Base-by-base conservation (phyloP, 495 filamentous ascomycete species). In the Lasiosphaeris hirsuta region DNA sequence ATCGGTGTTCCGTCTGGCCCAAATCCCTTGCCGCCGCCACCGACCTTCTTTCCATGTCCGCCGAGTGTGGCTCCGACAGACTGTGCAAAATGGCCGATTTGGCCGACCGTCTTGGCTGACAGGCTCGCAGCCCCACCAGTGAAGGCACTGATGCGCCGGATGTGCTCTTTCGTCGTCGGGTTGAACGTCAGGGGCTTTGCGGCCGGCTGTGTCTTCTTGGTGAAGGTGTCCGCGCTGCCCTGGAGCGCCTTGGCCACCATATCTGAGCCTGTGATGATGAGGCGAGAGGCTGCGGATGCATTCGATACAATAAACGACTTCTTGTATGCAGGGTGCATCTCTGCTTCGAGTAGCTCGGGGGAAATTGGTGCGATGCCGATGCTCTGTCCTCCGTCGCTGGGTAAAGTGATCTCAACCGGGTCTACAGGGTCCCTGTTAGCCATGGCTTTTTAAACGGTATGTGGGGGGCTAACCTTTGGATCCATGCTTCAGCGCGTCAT, bases 401-500 rank as follows among this genome's bases (percentile, higher is more conserved):
- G 90, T 9, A 98, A 84, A 52, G 87, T 83, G 57, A 98, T 91
- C 68, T 94, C 90, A 19, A 98, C 94, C 8, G 94, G 94, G 65
- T 87, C 93, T 96, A 68, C 30, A 37, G 51, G 15, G 51, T 34
- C 63, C 54, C 13, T 18, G 51, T 60, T 43, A 63, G 40, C 10
- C 11, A 33, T 15, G 5, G 23, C 10, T 23, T 14, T 11, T 23
- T n/a, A 19, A 2, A 51, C 11, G 10, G 18, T 9, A 37, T 18
- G 23, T 2, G 38, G 23, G 55, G 40, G 7, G 75, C 78, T 58
- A 74, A 96, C 92, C 87, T 76, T 98, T 97, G 18, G 88, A 93
- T 36, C 94, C 94, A 23, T 84, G 83, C 60, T 87, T 81, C 51
- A 98, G 78, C 46, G 78, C 79, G 40, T 82, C 73, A 57, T 87